A percentile compares a stretch with the other conserved stretches of the same genome.
phyloP scores from a whole-genome alignment of 805 yeast genomes.

The Tetrapisispora namnaoensis region DNA sequence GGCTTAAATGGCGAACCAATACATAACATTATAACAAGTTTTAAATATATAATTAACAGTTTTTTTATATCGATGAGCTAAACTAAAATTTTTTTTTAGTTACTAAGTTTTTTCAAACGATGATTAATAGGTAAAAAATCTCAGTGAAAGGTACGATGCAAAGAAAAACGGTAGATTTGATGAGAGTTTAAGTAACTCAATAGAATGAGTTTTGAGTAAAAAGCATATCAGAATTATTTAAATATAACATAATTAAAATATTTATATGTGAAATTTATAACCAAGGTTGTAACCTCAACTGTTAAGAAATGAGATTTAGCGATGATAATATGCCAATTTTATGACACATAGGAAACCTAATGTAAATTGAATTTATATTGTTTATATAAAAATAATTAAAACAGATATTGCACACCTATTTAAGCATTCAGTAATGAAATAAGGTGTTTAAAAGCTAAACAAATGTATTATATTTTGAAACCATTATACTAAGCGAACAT shows the following conservation, averaged over 20 bases:
- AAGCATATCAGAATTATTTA: too few species aligned
- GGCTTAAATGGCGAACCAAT: background rate
- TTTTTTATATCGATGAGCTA: background rate
- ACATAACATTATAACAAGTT: background rate
- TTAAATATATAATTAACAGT: background rate
- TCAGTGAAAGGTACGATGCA: too few species aligned
- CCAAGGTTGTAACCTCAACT: too few species aligned
- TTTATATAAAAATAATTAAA: constrained; percentile 1
- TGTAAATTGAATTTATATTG: background rate
- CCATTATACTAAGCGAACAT: constrained; percentile 16
- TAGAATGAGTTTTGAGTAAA: too few species aligned
- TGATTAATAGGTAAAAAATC: too few species aligned
- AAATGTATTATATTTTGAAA: constrained; percentile 2
- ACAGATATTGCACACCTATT: constrained; percentile 2
- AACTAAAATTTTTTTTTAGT: background rate
- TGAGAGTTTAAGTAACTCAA: too few species aligned
- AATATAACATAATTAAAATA: too few species aligned
- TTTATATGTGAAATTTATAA: background rate
- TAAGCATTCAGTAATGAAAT: background rate
- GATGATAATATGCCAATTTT: background rate
- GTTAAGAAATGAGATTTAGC: too few species aligned
- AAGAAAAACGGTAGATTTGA: background rate
- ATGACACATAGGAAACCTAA: background rate
- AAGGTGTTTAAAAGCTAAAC: constrained; percentile 1
- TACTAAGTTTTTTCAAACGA: too few species aligned